These are phyloP conservation scores for Cutaneotrichosporon cyanovorans DNA, from an alignment of 1,284 basidiomycete species.

Conservation along the genomic window DNA sequence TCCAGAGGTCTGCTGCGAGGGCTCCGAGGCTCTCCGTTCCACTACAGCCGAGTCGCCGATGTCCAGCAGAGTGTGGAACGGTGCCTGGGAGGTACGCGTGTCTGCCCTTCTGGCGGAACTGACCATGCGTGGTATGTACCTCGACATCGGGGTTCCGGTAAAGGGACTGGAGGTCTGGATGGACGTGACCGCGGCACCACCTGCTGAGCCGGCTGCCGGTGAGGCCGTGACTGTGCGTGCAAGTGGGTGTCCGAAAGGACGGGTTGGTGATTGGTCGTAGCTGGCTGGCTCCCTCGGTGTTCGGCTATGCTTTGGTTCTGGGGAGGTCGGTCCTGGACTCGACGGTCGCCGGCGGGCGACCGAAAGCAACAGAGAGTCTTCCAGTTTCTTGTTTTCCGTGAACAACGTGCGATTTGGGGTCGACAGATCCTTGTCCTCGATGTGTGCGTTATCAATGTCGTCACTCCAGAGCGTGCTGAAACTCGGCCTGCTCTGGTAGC, in stretches of 20 bases:
- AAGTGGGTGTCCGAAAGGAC: too few relatives aligned
- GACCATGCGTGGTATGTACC: too few relatives aligned
- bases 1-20: not conserved
- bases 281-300: too few relatives aligned
- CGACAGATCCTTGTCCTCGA: conserved; percentile 12
- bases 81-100: not conserved
- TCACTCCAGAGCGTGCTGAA: conserved; percentile 29
- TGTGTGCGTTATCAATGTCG: conserved; percentile 9
- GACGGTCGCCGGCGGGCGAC: not conserved
- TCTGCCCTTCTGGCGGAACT: too few relatives aligned
- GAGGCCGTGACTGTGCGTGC: too few relatives aligned
- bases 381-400: not conserved
- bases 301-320: not conserved
- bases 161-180: too few relatives aligned
- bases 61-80: not conserved
- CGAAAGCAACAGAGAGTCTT: not conserved
- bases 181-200: too few relatives aligned
- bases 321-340: not conserved
- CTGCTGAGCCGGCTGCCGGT: too few relatives aligned
- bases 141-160: too few relatives aligned
- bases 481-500: conserved; percentile 12
- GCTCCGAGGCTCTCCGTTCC: conserved; percentile 8
- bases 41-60: not conserved
- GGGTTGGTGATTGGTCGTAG: too few relatives aligned
- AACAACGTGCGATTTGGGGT: conserved; percentile 22